A percentile compares a stretch with the other conserved stretches of the same genome.
These are phyloP conservation scores for Rhizopus microsporus DNA, from an alignment of 371 early-diverging fungal species.

Conservation along the genomic window DNA sequence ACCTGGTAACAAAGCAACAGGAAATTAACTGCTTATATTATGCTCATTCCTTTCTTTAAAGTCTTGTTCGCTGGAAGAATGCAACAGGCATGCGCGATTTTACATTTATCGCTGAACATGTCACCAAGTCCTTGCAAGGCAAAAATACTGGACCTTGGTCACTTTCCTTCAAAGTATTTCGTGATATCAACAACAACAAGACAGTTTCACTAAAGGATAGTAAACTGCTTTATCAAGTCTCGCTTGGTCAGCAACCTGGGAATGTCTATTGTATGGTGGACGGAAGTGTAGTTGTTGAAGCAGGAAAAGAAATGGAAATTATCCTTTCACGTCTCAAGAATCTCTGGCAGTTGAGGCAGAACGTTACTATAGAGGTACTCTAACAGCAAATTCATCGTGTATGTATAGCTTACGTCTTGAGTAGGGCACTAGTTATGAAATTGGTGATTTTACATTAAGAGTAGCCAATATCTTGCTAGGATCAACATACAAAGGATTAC, in stretches of 20 bases:
- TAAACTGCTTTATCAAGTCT: slow-evolving; percentile 48
- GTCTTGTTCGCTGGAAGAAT: slow-evolving; percentile 57
- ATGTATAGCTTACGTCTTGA: neutral
- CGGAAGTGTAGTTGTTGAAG: slow-evolving; percentile 52
- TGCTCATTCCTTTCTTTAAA: slow-evolving; percentile 2
- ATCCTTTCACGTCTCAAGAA: slow-evolving; percentile 52
- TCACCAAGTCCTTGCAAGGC: slow-evolving; percentile 51
- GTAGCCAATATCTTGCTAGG: slow-evolving; percentile 54
- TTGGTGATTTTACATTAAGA: slow-evolving; percentile 54
- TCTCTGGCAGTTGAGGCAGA: slow-evolving; percentile 51
- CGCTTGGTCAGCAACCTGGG: slow-evolving; percentile 47
- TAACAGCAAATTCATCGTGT: neutral
- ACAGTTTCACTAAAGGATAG: slow-evolving; percentile 30
- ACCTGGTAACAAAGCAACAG: slow-evolving; percentile 32
- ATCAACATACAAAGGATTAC: slow-evolving; percentile 50
- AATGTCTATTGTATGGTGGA: slow-evolving; percentile 58
- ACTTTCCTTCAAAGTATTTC: slow-evolving; percentile 46
- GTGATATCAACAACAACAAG: slow-evolving; percentile 36
- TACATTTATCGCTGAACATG: slow-evolving; percentile 47
- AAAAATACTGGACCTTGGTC: slow-evolving; percentile 54
- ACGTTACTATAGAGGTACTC: slow-evolving; percentile 45
- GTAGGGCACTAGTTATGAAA: slow-evolving; percentile 53
- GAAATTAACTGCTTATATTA: neutral
- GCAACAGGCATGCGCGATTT: slow-evolving; percentile 57
- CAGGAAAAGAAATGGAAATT: slow-evolving; percentile 52